Conservation (phyloP, 352 stramenopile genomes). For the Globisporangium lucens region DNA sequence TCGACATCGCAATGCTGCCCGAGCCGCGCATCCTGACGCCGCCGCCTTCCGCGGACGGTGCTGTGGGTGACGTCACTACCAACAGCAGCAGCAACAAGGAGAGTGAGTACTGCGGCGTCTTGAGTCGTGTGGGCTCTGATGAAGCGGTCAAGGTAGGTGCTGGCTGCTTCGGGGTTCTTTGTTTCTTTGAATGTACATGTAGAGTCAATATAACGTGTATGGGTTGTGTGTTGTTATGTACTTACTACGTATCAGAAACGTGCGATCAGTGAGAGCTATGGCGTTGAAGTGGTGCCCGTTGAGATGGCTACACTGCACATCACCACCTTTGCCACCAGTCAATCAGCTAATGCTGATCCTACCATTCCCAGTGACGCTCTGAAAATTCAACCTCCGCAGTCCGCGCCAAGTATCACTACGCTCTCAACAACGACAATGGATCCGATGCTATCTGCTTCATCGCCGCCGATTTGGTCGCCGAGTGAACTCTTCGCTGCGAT, state of each 20-base stretch:
- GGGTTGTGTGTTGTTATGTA: background rate
- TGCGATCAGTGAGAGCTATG: constrained; percentile 5
- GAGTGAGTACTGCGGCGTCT: background rate
- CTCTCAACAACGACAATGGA: background rate
- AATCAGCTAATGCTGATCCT: background rate
- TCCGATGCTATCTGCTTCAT: background rate
- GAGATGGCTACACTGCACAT: constrained; percentile 4
- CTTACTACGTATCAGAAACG: background rate
- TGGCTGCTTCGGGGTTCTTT: background rate
- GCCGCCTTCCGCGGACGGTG: background rate
- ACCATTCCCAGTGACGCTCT: background rate
- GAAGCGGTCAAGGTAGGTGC: background rate
- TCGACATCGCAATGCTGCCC: constrained; percentile 19
- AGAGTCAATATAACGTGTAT: background rate
- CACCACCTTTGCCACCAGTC: background rate
- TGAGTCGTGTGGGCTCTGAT: background rate
- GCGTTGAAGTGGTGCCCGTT: constrained; percentile 6
- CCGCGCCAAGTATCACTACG: background rate
- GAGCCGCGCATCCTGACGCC: background rate
- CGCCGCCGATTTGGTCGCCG: constrained; percentile 6
- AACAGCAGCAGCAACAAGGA: background rate
- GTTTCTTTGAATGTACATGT: background rate
- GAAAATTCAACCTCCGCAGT: background rate
- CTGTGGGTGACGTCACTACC: background rate
- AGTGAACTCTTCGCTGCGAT: constrained; percentile 18